Evolutionary conservation across 371 early-diverging fungal genomes (phyloP), one percentile per base, ranked within the genome.

Genomic region (Dichotomocladium elegans): DNA sequence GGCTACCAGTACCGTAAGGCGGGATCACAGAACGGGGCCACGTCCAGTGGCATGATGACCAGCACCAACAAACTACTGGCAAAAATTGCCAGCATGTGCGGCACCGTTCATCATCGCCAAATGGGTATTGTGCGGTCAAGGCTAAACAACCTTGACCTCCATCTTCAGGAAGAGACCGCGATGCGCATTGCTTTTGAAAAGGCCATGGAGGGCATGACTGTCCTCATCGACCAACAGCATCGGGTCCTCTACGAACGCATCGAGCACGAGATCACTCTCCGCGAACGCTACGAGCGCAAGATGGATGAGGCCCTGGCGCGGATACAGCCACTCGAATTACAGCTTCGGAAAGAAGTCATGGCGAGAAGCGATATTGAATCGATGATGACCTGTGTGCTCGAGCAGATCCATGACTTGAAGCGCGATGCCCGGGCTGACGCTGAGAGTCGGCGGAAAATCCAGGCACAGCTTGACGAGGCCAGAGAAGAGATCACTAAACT

Each of bases 141-240:
- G 4, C 29, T 68, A 15, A 43, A 48, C 12, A 34, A 30, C 3
- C 49, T 70, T 21, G 68, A 74, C 37, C 53, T 53, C 12, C 63
- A 56, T 17, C 52, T 74, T 3, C 44, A 51, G 5, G 61, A 70
- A 57, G 74, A 74, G 53, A 65, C 59, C 3, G 66, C 68, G 3
- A 70, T 70, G 68, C 70, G 74, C 17, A 63, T 61, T 27, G 68
- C 68, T 1, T 70, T 74, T 55, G 74, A 74, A 50, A 70, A 67
- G 21, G 68, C 74, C n/a, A 70, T 68, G 70, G 74, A 74, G 46
- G 68, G 70, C n/a, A 74, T 74, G 74, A 62, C 66, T 14, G 15
- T 70, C 3, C 40, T 70, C 29, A 63, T 74, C 43, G 70, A 74
- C 34, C 61, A 74, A 29, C 74, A 74, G 37, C 70, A 74, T 30